Evolutionary conservation across 345 rosid genomes (phyloP), one percentile per base, ranked within the genome.

Genomic region (Firmiana major): DNA sequence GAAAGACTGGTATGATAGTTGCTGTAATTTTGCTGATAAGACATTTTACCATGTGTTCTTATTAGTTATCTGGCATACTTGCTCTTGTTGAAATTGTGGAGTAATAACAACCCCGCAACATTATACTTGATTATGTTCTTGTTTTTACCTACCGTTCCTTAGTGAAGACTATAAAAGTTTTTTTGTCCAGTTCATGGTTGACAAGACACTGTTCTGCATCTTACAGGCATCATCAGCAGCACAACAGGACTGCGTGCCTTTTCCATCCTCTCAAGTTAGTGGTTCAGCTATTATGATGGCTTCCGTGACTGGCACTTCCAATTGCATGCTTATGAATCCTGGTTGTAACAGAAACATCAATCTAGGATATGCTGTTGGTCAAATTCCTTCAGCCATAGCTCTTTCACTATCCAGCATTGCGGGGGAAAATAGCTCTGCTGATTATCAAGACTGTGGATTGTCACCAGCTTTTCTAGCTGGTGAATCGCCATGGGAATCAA

Each of bases 401-500:
- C 79, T 86, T 69, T 81, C 90, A 17, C 71, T 88, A 16, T 89
- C 97, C 74, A 91, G 82, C 81, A 78, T 91, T 60, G 84, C 89
- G 10, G 86, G 93, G n/a, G 94, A 90, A 82, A 87, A 79, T 63
- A 88, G 78, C 43, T 90, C 80, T 64, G 72, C 87, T 9, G 92
- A 94, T 79, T 89, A 85, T 78, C 95, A 89, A 63, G 95, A 93
- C 40, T 88, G 90, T 71, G 90, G 91, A 49, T 40, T 90, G 63
- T 87, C 95, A 16, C 87, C 92, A 0, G 76, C 76, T 36, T 84
- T 89, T 80, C 80, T 91, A 24, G 78, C 87, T 19, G 85, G 84
- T 7, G 94, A 93, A 71, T 79, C 95, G 0, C 93, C 91, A 19
- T 94, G 98, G 98, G 98, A 90, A n/a, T 82, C 93, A 7, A 88